phyloP scores from a whole-genome alignment of 1,284 basidiomycete genomes.

The Puccinia polysora region DNA sequence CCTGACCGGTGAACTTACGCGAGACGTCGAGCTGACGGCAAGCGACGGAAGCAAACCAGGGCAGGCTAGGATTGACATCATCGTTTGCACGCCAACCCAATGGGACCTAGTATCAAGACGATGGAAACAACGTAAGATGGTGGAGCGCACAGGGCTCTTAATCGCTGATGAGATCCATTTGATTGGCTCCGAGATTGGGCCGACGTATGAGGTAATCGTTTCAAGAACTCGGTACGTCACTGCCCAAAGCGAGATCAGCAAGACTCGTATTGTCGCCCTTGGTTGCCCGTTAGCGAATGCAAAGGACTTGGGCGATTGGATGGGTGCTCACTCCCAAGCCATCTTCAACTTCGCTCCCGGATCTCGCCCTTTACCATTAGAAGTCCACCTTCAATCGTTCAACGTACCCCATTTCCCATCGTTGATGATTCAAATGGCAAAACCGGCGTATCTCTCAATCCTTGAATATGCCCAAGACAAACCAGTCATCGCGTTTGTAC shows the following conservation, averaged over 20 bases:
- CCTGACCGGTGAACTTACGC: conserved; percentile 88
- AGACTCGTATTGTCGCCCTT: conserved; percentile 88
- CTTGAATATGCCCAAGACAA: conserved; percentile 79
- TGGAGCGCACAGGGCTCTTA: conserved; percentile 83
- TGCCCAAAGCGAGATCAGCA: conserved; percentile 76
- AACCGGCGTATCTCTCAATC: conserved; percentile 91
- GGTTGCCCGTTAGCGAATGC: conserved; percentile 94
- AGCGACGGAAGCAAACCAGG: conserved; percentile 46
- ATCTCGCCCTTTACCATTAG: conserved; percentile 89
- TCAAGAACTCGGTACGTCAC: conserved; percentile 91
- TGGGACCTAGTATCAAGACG: conserved; percentile 96
- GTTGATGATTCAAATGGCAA: conserved; percentile 98
- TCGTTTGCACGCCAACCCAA: conserved; percentile 84
- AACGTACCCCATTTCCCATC: conserved; percentile 94
- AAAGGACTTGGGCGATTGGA: conserved; percentile 93
- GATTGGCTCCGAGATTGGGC: conserved; percentile 80
- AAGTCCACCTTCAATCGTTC: conserved; percentile 94
- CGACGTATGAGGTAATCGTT: conserved; percentile 91
- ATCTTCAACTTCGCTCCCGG: conserved; percentile 98
- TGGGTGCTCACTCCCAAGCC: conserved; percentile 83
- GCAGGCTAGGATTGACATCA: conserved; percentile 68
- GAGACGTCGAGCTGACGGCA: conserved; percentile 82
- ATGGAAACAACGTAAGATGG: conserved; percentile 95
- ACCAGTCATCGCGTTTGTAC: conserved; percentile 88
- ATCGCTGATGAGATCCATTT: conserved; percentile 95